A percentile compares a stretch with the other conserved stretches of the same genome.
Conservation (phyloP, 192 early-diverging fungal species). For the Coemansia sp. region DNA sequence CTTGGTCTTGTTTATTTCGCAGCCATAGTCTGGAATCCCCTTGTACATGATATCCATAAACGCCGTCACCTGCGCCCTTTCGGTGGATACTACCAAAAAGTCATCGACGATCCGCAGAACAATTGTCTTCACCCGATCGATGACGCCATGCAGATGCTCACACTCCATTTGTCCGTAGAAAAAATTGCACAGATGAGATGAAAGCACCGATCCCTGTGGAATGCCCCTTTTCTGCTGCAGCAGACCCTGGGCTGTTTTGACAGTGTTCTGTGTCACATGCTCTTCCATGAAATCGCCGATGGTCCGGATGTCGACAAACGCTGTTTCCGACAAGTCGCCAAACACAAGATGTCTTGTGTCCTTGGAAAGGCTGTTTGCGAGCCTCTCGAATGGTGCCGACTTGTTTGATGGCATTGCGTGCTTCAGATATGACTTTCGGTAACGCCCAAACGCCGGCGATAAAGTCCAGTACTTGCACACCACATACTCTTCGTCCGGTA, state of each 20-base stretch:
- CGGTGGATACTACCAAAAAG: slow-evolving; percentile 76
- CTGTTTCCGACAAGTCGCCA: slow-evolving; percentile 71
- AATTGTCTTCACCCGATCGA: slow-evolving; percentile 53
- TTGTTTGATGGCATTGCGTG: slow-evolving; percentile 43
- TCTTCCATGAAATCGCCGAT: slow-evolving; percentile 58
- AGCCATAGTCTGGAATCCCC: slow-evolving; percentile 73
- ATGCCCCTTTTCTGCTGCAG: slow-evolving; percentile 79
- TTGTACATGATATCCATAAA: slow-evolving; percentile 64
- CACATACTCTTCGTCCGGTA: slow-evolving; percentile 63
- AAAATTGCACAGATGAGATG: slow-evolving; percentile 84
- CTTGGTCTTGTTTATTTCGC: slow-evolving; percentile 72
- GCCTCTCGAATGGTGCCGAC: slow-evolving; percentile 43
- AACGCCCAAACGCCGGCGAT: slow-evolving; percentile 37
- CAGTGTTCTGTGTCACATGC: slow-evolving; percentile 69
- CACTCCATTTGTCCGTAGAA: slow-evolving; percentile 79
- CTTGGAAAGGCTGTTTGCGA: slow-evolving; percentile 54
- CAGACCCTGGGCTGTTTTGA: slow-evolving; percentile 62
- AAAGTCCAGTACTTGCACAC: slow-evolving; percentile 66
- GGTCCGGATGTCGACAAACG: slow-evolving; percentile 52
- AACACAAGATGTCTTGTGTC: slow-evolving; percentile 60
- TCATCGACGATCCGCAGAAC: slow-evolving; percentile 83
- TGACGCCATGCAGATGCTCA: slow-evolving; percentile 51
- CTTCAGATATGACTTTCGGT: slow-evolving; percentile 20
- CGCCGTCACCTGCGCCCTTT: slow-evolving; percentile 43
- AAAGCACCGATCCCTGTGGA: slow-evolving; percentile 90